Conservation (phyloP, 2,329 filamentous ascomycete species). For the Microcera coccophila region DNA sequence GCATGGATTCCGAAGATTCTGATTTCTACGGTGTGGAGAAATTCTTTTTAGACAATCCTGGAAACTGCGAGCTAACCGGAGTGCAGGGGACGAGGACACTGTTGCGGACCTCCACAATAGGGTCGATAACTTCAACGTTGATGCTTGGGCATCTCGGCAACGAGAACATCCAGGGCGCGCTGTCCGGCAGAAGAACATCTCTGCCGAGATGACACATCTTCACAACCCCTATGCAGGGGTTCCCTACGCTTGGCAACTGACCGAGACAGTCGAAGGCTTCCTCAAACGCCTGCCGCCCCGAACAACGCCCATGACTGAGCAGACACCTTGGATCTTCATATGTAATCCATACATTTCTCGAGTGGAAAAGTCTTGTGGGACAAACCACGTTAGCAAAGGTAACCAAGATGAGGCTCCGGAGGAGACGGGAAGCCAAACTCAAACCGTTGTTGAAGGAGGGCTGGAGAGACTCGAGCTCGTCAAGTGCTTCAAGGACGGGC, state of each 20-base stretch:
- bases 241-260: conserved; percentile 56
- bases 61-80: not conserved
- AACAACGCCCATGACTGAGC: conserved; percentile 46
- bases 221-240: conserved; percentile 59
- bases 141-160: conserved; percentile 40
- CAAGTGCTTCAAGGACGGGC: conserved; percentile 45
- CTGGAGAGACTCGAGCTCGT: conserved; percentile 47
- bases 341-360: conserved; percentile 56
- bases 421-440: conserved; percentile 43
- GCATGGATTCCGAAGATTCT: conserved; percentile 47
- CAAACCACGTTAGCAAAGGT: conserved; percentile 38
- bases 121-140: conserved; percentile 47
- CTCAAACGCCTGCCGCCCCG: conserved; percentile 64
- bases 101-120: conserved; percentile 46
- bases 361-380: conserved; percentile 30
- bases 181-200: conserved; percentile 14
- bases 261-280: conserved; percentile 63
- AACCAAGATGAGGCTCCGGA: conserved; percentile 49
- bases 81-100: conserved; percentile 52
- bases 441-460: conserved; percentile 51
- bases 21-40: conserved; percentile 51
- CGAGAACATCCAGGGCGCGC: conserved; percentile 26
- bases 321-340: conserved; percentile 68
- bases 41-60: not conserved
- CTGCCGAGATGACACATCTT: conserved; percentile 30